A percentile compares a stretch with the other conserved stretches of the same genome.
These are phyloP conservation scores for Anthracocystis panici-leucophaei DNA, from an alignment of 1,284 basidiomycete species.

Conservation along the genomic window DNA sequence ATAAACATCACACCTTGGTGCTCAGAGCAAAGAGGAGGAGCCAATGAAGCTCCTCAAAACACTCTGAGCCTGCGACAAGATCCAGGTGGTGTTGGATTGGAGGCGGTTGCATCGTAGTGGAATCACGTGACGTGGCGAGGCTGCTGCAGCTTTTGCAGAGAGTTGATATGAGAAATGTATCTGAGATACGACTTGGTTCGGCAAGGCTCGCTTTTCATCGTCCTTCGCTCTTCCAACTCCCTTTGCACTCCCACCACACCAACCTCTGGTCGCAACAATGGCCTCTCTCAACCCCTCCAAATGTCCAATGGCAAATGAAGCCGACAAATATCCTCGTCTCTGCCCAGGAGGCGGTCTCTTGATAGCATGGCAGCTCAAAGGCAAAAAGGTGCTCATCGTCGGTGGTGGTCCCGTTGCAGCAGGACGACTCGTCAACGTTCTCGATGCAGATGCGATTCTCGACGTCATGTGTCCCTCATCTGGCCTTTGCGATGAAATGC, in stretches of 20 bases:
- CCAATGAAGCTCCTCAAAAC: background rate
- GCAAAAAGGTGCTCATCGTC: constrained; percentile 83
- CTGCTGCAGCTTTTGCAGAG: constrained; percentile 8
- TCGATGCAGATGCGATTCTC: constrained; percentile 66
- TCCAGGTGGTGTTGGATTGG: no score
- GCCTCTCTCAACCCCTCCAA: constrained; percentile 43
- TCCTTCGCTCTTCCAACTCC: background rate
- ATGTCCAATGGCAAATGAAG: constrained; percentile 15
- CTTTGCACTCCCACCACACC: background rate
- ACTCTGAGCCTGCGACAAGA: background rate
- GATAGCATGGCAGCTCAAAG: constrained; percentile 86
- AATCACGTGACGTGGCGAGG: constrained; percentile 33
- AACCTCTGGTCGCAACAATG: constrained; percentile 13
- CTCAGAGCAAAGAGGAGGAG: background rate
- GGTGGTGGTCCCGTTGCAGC: constrained; percentile 90
- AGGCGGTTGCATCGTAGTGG: background rate
- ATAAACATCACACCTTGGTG: background rate
- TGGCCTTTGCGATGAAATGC: constrained; percentile 65
- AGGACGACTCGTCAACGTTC: constrained; percentile 69
- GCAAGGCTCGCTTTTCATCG: background rate
- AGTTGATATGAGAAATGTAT: constrained; percentile 11
- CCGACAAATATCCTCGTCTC: constrained; percentile 58
- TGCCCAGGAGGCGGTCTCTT: constrained; percentile 78
- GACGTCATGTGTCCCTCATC: constrained; percentile 65
- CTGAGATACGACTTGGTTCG: constrained; percentile 9